Percentiles rank a stretch among this genome's conserved stretches.
Conservation (phyloP, 805 yeast genomes). For the Ascoidea rubescens region DNA sequence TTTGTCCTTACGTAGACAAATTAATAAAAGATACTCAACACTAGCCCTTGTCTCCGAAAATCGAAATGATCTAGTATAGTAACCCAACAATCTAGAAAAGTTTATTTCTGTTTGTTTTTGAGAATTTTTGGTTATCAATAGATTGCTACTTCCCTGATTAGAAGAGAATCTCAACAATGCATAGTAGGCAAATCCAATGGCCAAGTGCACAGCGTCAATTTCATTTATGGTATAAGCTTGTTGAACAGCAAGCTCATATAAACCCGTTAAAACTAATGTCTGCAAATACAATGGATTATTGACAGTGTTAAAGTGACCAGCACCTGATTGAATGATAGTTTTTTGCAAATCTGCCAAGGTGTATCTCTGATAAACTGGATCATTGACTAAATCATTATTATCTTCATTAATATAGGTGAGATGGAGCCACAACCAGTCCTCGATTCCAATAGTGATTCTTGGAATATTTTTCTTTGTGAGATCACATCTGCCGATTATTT, state of each 20-base stretch:
- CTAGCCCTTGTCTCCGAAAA: slow-evolving; percentile 82
- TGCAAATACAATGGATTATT: slow-evolving; percentile 60
- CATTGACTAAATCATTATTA: slow-evolving; percentile 21
- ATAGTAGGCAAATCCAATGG: slow-evolving; percentile 65
- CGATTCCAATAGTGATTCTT: slow-evolving; percentile 54
- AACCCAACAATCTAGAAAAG: slow-evolving; percentile 52
- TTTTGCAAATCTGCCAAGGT: slow-evolving; percentile 62
- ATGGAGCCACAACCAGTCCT: slow-evolving; percentile 97
- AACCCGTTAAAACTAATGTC: slow-evolving; percentile 58
- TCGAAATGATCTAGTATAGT: slow-evolving; percentile 72
- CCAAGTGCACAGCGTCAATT: slow-evolving; percentile 80
- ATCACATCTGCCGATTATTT: slow-evolving; percentile 85
- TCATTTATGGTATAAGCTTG: slow-evolving; percentile 50
- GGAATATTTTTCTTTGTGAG: slow-evolving; percentile 53
- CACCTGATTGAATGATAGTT: slow-evolving; percentile 57
- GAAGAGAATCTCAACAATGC: slow-evolving; percentile 44
- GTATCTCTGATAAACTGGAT: slow-evolving; percentile 56
- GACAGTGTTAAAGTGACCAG: slow-evolving; percentile 52
- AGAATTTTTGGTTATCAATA: slow-evolving; percentile 21
- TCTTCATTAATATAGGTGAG: slow-evolving; percentile 59
- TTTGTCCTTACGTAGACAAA: slow-evolving; percentile 36
- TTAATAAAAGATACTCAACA: slow-evolving; percentile 70
- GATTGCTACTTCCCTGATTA: slow-evolving; percentile 17
- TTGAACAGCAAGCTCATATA: slow-evolving; percentile 69
- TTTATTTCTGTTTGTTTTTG: slow-evolving; percentile 23